phyloP scores from a whole-genome alignment of 352 stramenopile species.

The Pythium vanterpoolii region DNA sequence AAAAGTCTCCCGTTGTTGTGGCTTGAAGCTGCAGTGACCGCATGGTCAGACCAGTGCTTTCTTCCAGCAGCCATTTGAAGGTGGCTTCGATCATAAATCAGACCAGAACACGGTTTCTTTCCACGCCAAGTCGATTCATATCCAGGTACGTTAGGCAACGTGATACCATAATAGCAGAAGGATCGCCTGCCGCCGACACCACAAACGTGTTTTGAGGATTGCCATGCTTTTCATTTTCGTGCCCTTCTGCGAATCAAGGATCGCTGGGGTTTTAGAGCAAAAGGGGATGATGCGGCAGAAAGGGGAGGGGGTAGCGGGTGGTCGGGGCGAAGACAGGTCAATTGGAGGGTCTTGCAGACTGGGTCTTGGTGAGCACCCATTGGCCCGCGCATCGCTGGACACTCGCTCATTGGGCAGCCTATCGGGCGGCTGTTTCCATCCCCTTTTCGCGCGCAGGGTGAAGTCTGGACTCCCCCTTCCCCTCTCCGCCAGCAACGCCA shows the following conservation, averaged over 20 bases:
- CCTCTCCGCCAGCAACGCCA: conserved; percentile 1
- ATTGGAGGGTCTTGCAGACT: not conserved
- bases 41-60: not conserved
- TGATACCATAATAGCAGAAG: too few species aligned
- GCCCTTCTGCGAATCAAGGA: too few species aligned
- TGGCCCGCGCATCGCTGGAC: not conserved
- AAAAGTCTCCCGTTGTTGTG: conserved; percentile 19
- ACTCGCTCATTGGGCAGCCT: not conserved
- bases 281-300: not conserved
- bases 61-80: conserved; percentile 7
- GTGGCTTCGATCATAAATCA: not conserved
- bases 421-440: conserved; percentile 7
- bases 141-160: too few species aligned
- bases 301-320: conserved; percentile 18
- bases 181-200: not conserved
- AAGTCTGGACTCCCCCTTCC: conserved; percentile 13
- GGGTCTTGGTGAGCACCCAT: conserved; percentile 1
- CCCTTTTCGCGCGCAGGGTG: conserved; percentile 9
- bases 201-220: conserved; percentile 22
- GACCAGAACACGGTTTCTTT: conserved; percentile 18
- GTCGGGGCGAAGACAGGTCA: conserved; percentile 19
- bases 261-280: not conserved
- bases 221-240: conserved; percentile 17
- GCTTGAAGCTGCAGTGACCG: conserved; percentile 16
- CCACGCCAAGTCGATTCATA: not conserved